A percentile compares a stretch with the other conserved stretches of the same genome.
These are phyloP conservation scores for Karstenula rhodostoma DNA, from an alignment of 2,329 filamentous ascomycete species.

Conservation along the genomic window DNA sequence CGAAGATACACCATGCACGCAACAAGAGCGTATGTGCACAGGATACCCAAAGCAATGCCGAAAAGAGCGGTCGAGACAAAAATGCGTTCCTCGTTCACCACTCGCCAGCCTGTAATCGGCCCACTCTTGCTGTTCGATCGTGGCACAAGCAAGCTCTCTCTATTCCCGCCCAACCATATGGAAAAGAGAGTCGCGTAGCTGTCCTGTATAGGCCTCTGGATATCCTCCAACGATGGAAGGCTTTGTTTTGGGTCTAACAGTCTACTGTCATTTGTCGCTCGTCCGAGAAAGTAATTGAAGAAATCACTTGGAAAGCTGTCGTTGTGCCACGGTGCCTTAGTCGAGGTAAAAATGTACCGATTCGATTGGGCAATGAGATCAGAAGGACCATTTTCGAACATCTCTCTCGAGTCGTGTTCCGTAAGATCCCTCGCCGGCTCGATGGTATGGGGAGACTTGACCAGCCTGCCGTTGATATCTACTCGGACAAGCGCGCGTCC, in stretches of 20 bases:
- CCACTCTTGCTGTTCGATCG: background rate
- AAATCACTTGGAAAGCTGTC: conserved; percentile 55
- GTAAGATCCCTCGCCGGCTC: background rate
- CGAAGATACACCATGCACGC: conserved; percentile 55
- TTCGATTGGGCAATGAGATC: conserved; percentile 38
- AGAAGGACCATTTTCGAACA: conserved; percentile 33
- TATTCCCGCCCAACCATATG: conserved; percentile 55
- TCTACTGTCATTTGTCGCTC: conserved; percentile 34
- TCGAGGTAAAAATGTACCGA: conserved; percentile 27
- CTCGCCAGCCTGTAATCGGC: conserved; percentile 21
- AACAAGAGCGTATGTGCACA: conserved; percentile 56
- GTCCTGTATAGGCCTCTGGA: conserved; percentile 29
- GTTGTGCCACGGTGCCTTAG: conserved; percentile 56
- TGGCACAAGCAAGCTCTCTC: conserved; percentile 47
- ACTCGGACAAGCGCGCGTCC: conserved; percentile 46
- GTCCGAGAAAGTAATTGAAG: conserved; percentile 57
- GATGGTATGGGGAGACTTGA: conserved; percentile 9
- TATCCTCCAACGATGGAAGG: conserved; percentile 42
- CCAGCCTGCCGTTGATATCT: conserved; percentile 41
- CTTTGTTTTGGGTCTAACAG: conserved; percentile 48
- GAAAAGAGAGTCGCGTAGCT: conserved; percentile 54
- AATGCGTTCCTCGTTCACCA: conserved; percentile 51
- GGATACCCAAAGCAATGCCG: conserved; percentile 53
- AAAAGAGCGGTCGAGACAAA: conserved; percentile 61
- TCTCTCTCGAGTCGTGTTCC: background rate